Percentiles rank a stretch among this genome's conserved stretches.
Conservation (phyloP, 148 eudicot genomes). For the Polygonum aviculare region DNA sequence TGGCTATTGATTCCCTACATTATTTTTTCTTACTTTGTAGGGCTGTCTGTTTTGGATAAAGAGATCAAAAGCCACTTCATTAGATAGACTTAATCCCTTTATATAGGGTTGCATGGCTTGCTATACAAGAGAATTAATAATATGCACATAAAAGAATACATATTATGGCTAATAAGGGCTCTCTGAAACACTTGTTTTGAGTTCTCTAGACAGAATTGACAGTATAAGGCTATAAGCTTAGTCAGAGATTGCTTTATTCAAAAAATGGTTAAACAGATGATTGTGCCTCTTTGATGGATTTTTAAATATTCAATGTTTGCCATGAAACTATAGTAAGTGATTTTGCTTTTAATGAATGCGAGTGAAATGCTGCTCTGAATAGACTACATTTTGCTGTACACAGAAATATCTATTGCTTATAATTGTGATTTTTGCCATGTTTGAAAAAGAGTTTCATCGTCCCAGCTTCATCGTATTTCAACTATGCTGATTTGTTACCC, state of each 20-base stretch:
- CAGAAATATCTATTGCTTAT: not conserved
- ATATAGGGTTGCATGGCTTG: too few relatives aligned
- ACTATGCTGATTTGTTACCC: constrained; percentile 14
- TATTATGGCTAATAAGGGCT: too few relatives aligned
- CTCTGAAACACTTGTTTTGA: not conserved
- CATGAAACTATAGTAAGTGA: not conserved
- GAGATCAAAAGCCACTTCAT: too few relatives aligned
- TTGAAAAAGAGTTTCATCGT: not conserved
- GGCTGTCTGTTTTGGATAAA: too few relatives aligned
- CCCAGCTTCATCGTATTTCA: not conserved
- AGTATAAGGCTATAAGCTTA: not conserved
- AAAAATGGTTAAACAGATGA: not conserved
- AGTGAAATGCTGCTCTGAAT: not conserved
- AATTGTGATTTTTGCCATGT: not conserved
- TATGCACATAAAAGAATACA: too few relatives aligned
- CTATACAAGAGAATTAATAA: too few relatives aligned
- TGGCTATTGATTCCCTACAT: not conserved
- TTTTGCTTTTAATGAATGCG: not conserved
- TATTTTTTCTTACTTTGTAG: not conserved
- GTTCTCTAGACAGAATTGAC: not conserved
- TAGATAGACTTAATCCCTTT: too few relatives aligned
- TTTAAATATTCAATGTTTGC: not conserved
- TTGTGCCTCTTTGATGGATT: not conserved
- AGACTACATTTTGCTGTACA: not conserved
- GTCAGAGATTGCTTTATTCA: not conserved